Conservation (phyloP, 2,329 filamentous ascomycete species). For the Orbilia quercus region DNA sequence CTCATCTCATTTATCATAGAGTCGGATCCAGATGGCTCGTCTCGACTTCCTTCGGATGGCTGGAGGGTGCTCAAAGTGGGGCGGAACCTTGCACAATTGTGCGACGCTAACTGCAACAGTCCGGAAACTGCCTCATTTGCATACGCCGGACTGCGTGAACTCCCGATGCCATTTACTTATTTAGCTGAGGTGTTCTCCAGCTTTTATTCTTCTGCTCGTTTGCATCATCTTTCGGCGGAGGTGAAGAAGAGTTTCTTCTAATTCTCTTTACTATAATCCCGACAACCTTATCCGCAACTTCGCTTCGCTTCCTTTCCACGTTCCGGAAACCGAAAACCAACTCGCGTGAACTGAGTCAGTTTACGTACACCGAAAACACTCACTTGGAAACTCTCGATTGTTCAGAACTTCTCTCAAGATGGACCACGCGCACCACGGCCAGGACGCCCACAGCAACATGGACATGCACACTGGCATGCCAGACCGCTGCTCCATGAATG, state of each 20-base stretch:
- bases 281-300: neutral
- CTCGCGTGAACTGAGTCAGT: constrained; percentile 1
- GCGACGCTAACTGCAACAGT: constrained; percentile 37
- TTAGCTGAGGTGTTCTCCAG: constrained; percentile 1
- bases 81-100: constrained; percentile 22
- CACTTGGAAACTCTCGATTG: constrained; percentile 2
- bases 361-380: no score
- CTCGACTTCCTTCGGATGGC: constrained; percentile 9
- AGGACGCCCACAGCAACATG: constrained; percentile 35
- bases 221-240: no score
- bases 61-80: constrained; percentile 1
- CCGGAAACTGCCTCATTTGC: constrained; percentile 48
- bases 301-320: neutral
- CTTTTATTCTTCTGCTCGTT: no score
- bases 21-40: neutral
- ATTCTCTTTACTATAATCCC: no score
- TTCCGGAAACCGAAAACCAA: neutral
- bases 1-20: no score
- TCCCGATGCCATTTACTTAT: neutral
- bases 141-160: constrained; percentile 18
- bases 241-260: no score
- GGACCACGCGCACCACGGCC: constrained; percentile 52
- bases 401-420: constrained; percentile 26
- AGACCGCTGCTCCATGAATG: constrained; percentile 59
- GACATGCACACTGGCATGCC: constrained; percentile 58